Conservation (phyloP, 2,329 filamentous ascomycete species). For the Lasiodiplodia theobromae region DNA sequence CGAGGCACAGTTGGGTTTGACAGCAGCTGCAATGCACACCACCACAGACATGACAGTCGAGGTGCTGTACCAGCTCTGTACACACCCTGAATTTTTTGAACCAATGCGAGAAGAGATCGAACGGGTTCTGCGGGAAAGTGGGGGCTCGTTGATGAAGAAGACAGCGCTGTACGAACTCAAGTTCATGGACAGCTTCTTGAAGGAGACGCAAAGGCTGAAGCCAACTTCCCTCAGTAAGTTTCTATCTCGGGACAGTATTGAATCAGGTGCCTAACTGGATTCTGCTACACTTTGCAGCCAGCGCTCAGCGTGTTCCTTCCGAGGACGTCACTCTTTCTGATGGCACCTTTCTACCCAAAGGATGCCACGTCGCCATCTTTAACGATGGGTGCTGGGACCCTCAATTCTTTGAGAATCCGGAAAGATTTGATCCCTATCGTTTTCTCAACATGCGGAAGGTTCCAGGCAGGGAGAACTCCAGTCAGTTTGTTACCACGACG, state of each 20-base stretch:
- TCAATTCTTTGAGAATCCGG: background rate
- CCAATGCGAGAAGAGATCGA: background rate
- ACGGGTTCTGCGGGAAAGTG: background rate
- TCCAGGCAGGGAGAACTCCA: constrained; percentile 34
- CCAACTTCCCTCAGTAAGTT: constrained; percentile 14
- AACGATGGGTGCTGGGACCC: background rate
- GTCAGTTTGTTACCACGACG: constrained; percentile 28
- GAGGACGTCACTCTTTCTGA: constrained; percentile 2
- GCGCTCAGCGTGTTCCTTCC: constrained; percentile 7
- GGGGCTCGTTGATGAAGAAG: background rate
- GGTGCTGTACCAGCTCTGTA: background rate
- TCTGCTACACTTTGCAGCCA: background rate
- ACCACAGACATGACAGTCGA: background rate
- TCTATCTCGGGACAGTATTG: background rate
- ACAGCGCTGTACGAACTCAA: constrained; percentile 4
- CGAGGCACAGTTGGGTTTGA: too few relatives aligned
- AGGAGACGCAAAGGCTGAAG: constrained; percentile 25
- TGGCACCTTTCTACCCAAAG: background rate
- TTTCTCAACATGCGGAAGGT: constrained; percentile 30
- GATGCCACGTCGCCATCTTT: background rate
- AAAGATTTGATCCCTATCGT: background rate
- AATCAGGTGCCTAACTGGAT: background rate
- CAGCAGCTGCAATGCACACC: background rate
- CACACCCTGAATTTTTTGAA: background rate
- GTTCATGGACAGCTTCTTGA: constrained; percentile 31